Evolutionary conservation across 1,139 yeast genomes (phyloP), one percentile per base, ranked within the genome.

Genomic region (Debaryomyces sp.): DNA sequence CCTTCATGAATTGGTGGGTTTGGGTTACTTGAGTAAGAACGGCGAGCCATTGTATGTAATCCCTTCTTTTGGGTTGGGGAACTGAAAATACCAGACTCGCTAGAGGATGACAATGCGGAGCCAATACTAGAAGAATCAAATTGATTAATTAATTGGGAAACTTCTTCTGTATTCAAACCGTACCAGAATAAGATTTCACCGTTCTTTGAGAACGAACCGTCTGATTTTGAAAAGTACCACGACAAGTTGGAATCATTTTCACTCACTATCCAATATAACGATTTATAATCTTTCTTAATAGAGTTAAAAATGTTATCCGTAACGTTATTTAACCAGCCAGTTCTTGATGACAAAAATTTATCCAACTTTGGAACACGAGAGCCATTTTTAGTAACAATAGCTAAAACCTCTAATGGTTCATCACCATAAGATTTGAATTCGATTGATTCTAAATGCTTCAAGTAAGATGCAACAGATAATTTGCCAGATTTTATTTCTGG

Each of bases 261-360:
- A 59, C 85, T 80, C 41, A 91, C 95, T 44, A 85, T 80, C 99
- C 99, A 94, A 66, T 85, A 91, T 56, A 95, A 77, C 12, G 84
- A 70, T 35, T 77, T 59, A 67, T 82, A 87, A 64, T 92, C 96
- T 62, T 86, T 87, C 58, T 79, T 83, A 58, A 94, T 80, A 17
- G 96, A 84, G 49, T 79, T 81, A 82, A 96, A 94, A 50, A 95
- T 88, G 69, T 92, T 94, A 62, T 94, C 99, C 50, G 97, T 88
- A 50, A 94, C 97, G 59, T 92, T 94, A 75, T 94, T 94, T 65
- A 94, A 84, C 99, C 99, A 94, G 41, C 98, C 98, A 51, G 89
- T 82, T 67, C 88, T 85, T 30, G 96, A 83, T 29, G 96, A 90
- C 58, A 91, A 77, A 64, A 94, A 90, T 68, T 90, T 91, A 68